A percentile compares a stretch with the other conserved stretches of the same genome.
phyloP scores from a whole-genome alignment of 257 asterid species.

The Petunia secreta region DNA sequence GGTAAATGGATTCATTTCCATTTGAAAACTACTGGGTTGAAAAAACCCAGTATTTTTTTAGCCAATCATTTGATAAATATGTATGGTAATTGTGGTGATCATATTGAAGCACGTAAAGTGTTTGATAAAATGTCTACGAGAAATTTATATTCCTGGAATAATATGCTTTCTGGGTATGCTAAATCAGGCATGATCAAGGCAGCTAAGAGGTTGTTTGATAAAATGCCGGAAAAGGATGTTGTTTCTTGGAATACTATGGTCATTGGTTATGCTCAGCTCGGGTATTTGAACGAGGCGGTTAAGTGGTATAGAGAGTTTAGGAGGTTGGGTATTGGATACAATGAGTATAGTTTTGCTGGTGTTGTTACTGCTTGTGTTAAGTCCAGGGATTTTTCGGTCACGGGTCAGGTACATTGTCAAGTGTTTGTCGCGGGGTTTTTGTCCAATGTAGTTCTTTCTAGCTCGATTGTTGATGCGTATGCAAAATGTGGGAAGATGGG shows the following conservation, averaged over 20 bases:
- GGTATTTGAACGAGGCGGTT: slow-evolving; percentile 55
- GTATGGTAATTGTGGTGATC: slow-evolving; percentile 73
- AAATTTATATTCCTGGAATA: slow-evolving; percentile 86
- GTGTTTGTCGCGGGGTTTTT: slow-evolving; percentile 61
- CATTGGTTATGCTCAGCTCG: slow-evolving; percentile 59
- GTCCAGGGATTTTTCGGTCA: slow-evolving; percentile 57
- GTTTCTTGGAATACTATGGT: slow-evolving; percentile 86
- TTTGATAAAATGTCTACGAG: slow-evolving; percentile 63
- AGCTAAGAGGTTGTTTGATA: slow-evolving; percentile 61
- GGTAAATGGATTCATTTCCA: slow-evolving; percentile 67
- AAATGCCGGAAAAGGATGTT: slow-evolving; percentile 71
- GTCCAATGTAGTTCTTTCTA: slow-evolving; percentile 62
- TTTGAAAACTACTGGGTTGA: slow-evolving; percentile 58
- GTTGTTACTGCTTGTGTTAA: slow-evolving; percentile 60
- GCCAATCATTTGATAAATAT: slow-evolving; percentile 69
- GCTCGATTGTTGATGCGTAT: slow-evolving; percentile 69
- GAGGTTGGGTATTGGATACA: slow-evolving; percentile 54
- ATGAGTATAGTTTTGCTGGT: slow-evolving; percentile 72
- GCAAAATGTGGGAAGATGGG: slow-evolving; percentile 63
- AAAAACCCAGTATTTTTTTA: slow-evolving; percentile 54
- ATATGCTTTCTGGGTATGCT: slow-evolving; percentile 77
- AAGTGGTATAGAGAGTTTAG: slow-evolving; percentile 56
- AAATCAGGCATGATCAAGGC: slow-evolving; percentile 61
- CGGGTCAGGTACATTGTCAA: slow-evolving; percentile 69
- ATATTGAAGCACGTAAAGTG: slow-evolving; percentile 65